These are phyloP conservation scores for Stachybotrys chlorohalonatus DNA, from an alignment of 2,329 filamentous ascomycete species.

Conservation along the genomic window DNA sequence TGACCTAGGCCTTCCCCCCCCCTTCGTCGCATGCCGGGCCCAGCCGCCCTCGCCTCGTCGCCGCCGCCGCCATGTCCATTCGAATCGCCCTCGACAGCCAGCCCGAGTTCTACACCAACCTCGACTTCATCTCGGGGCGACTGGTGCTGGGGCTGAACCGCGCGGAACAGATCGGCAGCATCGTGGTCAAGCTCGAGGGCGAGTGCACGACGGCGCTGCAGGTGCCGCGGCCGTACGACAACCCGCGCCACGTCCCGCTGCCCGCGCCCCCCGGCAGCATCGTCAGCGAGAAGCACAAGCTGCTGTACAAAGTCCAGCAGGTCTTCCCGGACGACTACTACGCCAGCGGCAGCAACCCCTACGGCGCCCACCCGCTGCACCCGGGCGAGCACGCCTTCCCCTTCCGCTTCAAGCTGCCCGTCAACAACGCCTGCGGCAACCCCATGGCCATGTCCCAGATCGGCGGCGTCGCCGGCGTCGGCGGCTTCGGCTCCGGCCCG, in stretches of 20 bases:
- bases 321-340: slow-evolving; percentile 57
- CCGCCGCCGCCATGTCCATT: slow-evolving; percentile 47
- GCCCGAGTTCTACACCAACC: slow-evolving; percentile 69
- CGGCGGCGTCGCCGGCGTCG: slow-evolving; percentile 42
- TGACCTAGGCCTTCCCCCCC: background rate
- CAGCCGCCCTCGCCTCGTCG: background rate
- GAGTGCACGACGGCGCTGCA: slow-evolving; percentile 61
- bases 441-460: slow-evolving; percentile 42
- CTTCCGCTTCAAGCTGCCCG: slow-evolving; percentile 67
- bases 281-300: slow-evolving; percentile 56
- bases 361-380: slow-evolving; percentile 49
- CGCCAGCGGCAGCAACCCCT: slow-evolving; percentile 27
- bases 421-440: slow-evolving; percentile 65
- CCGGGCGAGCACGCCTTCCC: slow-evolving; percentile 67
- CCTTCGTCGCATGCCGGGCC: background rate
- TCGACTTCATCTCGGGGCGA: slow-evolving; percentile 61
- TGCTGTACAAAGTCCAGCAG: slow-evolving; percentile 64
- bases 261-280: slow-evolving; percentile 30
- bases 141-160: slow-evolving; percentile 50
- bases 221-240: slow-evolving; percentile 26
- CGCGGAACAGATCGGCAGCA: slow-evolving; percentile 60
- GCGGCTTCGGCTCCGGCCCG: slow-evolving; percentile 36
- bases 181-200: slow-evolving; percentile 77
- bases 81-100: slow-evolving; percentile 57
- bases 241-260: slow-evolving; percentile 17